Evolutionary conservation across 352 stramenopile genomes (phyloP), one percentile per base, ranked within the genome.

Genomic region (Phytopythium helicoides): DNA sequence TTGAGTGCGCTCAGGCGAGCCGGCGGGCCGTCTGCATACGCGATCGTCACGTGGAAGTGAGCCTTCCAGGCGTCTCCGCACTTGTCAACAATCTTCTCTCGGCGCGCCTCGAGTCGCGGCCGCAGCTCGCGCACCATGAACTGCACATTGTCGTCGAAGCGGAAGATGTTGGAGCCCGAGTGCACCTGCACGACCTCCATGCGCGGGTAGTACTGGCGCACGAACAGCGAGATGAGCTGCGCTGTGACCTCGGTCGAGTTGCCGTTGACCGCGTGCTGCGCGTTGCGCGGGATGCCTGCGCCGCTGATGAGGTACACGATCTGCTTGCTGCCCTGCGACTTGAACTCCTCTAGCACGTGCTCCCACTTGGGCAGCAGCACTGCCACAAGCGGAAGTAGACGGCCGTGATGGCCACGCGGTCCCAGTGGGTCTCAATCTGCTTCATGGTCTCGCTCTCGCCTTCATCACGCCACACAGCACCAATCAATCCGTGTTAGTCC

Each of bases 41-140:
- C 96, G 47, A 99, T 95, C 9, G 95, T 98, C 19, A 99, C 74
- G 57, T 96, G 87, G 54, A 99, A 98, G 37, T 94, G 92, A 48
- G 97, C 79, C 53, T 89, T 87, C 96, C 96, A 99, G 12, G 95
- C 86, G 8, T 95, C 83, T 45, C 92, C 82, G 54, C 88, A 98
- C 1, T 76, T 68, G 25, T 92, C 76, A 39, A 97, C 94, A 47
- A 98, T 83, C 22, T 88, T 84, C 71, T 99, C 90, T 36, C 96
- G 87, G 64, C 98, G 97, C 8, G 82, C 76, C 53, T 99, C 93
- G 38, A 99, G 81, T 23, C 88, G 76, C 11, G 96, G 96, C 36
- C 97, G 78, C 25, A 99, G 65, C 64, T 98, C 90, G 9, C 91
- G 78, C 36, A 97, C 97, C 54, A 98, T 98, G 64, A 99, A 99